Evolutionary conservation across 306 rosid species (phyloP).

Genomic region (Begonia masoniana): DNA sequence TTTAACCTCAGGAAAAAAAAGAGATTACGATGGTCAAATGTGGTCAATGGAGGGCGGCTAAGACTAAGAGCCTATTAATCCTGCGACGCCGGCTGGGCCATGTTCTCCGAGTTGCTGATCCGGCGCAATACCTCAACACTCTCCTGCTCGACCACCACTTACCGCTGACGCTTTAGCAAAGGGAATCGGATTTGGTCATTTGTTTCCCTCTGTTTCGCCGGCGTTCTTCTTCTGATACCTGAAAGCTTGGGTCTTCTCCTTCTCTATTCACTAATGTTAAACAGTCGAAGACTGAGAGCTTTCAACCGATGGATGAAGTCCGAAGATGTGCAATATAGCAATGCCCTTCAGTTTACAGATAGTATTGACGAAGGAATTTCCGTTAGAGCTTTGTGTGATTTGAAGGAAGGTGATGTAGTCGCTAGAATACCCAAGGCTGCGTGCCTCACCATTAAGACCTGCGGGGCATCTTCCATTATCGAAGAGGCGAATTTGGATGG

Average conservation of each 20-base stretch:
- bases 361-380: conserved; percentile 33
- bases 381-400: conserved; percentile 41
- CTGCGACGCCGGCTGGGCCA: too few relatives aligned
- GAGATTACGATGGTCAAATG: too few relatives aligned
- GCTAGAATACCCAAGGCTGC: conserved; percentile 67
- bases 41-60: too few relatives aligned
- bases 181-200: too few relatives aligned
- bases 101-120: too few relatives aligned
- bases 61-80: too few relatives aligned
- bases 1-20: too few relatives aligned
- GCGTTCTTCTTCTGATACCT: too few relatives aligned
- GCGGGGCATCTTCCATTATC: conserved; percentile 40
- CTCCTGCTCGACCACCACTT: too few relatives aligned
- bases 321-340: conserved; percentile 45
- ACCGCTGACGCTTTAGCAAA: too few relatives aligned
- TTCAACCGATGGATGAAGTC: conserved; percentile 88
- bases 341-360: conserved; percentile 40
- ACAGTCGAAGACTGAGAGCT: conserved; percentile 54
- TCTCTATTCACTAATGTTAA: background rate
- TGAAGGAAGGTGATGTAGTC: conserved; percentile 60
- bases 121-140: too few relatives aligned
- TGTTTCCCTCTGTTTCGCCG: too few relatives aligned
- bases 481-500: conserved; percentile 39
- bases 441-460: conserved; percentile 61
- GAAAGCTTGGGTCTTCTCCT: background rate